These are phyloP conservation scores for Corrigiola litoralis DNA, from an alignment of 179 eudicot genomes.

Conservation along the genomic window DNA sequence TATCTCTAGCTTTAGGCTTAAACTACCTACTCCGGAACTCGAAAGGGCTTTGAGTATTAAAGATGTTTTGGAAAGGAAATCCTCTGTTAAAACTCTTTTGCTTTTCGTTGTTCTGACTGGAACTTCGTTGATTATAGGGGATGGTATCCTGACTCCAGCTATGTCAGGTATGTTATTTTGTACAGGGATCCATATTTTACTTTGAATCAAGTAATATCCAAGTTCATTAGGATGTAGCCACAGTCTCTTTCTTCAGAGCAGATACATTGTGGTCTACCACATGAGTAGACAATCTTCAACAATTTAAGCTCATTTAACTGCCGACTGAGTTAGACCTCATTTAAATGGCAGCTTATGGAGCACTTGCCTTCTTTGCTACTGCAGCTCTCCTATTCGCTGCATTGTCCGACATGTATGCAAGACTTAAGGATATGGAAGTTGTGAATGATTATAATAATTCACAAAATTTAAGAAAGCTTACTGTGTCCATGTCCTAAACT, in stretches of 20 bases:
- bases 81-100: constrained; percentile 56
- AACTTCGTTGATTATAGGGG: constrained; percentile 91
- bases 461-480: background rate
- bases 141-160: constrained; percentile 94
- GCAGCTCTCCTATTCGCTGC: background rate
- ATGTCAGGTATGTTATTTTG: constrained; percentile 62
- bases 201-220: background rate
- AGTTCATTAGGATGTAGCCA: background rate
- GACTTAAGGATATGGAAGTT: too few relatives aligned
- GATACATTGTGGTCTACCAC: too few relatives aligned
- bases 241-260: background rate
- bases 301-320: too few relatives aligned
- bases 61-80: constrained; percentile 59
- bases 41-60: constrained; percentile 81
- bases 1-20: constrained; percentile 86
- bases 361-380: background rate
- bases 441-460: background rate
- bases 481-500: background rate
- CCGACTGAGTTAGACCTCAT: too few relatives aligned
- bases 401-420: background rate
- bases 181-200: background rate
- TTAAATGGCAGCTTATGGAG: background rate
- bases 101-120: constrained; percentile 81
- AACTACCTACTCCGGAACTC: constrained; percentile 88
- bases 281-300: too few relatives aligned